Evolutionary conservation across 2,329 filamentous ascomycete species (phyloP).

Genomic region (Fusarium sororula): DNA sequence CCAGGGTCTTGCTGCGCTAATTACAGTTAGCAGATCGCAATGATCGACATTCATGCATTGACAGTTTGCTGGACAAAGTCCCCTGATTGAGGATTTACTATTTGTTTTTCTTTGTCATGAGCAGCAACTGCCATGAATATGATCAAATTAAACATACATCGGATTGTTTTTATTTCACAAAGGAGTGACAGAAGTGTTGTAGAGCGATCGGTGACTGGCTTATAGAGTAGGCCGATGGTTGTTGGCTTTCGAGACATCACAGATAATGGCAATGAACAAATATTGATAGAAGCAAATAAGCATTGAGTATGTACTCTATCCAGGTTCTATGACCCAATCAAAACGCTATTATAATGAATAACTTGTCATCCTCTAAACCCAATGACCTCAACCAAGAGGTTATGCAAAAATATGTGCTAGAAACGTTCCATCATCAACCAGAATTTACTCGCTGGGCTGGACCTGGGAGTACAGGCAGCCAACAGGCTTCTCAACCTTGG

Average conservation of each 20-base stretch:
- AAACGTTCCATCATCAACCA: not conserved
- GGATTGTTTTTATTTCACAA: not conserved
- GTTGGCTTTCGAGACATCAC: not conserved
- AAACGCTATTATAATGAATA: constrained; percentile 12
- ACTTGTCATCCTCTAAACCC: not conserved
- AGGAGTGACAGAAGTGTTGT: not conserved
- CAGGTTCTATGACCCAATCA: not conserved
- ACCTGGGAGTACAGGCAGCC: constrained; percentile 50
- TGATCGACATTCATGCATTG: constrained; percentile 1
- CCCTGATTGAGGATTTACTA: not conserved
- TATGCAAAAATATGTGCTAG: not conserved
- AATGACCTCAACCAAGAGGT: not conserved
- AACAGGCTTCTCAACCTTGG: constrained; percentile 44
- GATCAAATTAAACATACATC: fast-evolving
- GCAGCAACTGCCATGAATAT: not conserved
- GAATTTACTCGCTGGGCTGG: constrained; percentile 1
- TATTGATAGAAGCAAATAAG: not conserved
- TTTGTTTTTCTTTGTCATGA: not conserved
- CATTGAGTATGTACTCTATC: constrained; percentile 13
- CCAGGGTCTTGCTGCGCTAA: constrained; percentile 5
- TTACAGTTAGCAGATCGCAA: not conserved
- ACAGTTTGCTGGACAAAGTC: not conserved
- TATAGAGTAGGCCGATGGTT: not conserved
- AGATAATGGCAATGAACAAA: not conserved
- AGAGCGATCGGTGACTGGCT: fast-evolving